These are phyloP conservation scores for Trametes cubensis DNA, from an alignment of 768 basidiomycete species.

Conservation along the genomic window DNA sequence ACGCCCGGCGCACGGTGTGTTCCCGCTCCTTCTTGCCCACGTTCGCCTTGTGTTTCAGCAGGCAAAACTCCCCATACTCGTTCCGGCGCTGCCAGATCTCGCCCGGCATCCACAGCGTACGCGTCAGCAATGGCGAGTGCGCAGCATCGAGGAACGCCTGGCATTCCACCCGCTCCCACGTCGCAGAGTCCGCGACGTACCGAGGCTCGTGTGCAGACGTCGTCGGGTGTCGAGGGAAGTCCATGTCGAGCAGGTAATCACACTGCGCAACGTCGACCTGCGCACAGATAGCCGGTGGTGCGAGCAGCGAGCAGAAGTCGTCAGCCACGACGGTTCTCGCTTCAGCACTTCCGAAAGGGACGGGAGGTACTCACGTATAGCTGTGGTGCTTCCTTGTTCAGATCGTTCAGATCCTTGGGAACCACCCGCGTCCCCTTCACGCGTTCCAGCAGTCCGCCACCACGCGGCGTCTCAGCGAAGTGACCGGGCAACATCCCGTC, in stretches of 20 bases:
- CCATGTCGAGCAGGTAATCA: conserved; percentile 89
- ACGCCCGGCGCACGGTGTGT: conserved; percentile 24
- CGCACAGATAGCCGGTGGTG: not conserved
- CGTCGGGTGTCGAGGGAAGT: conserved; percentile 73
- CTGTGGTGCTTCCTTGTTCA: conserved; percentile 76
- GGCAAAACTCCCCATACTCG: conserved; percentile 87
- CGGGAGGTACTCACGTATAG: conserved; percentile 67
- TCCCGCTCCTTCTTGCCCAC: conserved; percentile 33
- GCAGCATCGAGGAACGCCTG: conserved; percentile 80
- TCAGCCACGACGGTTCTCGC: conserved; percentile 9
- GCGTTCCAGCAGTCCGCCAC: conserved; percentile 48
- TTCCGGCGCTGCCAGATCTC: conserved; percentile 67
- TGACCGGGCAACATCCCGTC: conserved; percentile 85
- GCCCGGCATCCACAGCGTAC: conserved; percentile 82
- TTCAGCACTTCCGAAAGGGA: conserved; percentile 20
- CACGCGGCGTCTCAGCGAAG: conserved; percentile 51
- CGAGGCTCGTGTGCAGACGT: conserved; percentile 72
- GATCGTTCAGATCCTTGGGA: conserved; percentile 78
- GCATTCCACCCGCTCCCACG: conserved; percentile 86
- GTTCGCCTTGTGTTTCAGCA: conserved; percentile 65
- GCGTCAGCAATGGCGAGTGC: conserved; percentile 70
- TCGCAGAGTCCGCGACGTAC: conserved; percentile 62
- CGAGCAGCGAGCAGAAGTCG: conserved; percentile 6
- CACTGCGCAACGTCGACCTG: conserved; percentile 76
- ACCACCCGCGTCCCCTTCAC: conserved; percentile 63